Evolutionary conservation across 2,329 filamentous ascomycete genomes (phyloP).

Genomic region (Clonostachys byssicola): DNA sequence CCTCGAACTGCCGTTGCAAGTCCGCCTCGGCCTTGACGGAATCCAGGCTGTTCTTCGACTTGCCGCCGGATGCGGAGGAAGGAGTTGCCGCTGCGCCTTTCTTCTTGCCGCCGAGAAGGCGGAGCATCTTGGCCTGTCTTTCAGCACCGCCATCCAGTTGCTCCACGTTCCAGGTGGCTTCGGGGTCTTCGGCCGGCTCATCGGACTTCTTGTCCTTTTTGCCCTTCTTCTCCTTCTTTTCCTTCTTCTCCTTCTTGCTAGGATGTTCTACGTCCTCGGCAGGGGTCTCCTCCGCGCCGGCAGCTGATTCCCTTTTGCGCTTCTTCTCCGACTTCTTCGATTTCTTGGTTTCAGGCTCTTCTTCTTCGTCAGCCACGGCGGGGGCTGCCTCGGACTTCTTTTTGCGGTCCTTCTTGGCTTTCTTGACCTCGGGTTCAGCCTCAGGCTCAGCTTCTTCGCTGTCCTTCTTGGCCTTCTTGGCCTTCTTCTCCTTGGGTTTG

Average conservation of each 20-base stretch:
- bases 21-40: constrained; percentile 41
- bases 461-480: constrained; percentile 9
- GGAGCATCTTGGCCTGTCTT: constrained; percentile 52
- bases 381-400: background rate
- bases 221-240: constrained; percentile 10
- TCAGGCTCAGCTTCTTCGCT: constrained; percentile 2
- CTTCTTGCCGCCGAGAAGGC: constrained; percentile 50
- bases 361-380: constrained; percentile 6
- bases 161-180: constrained; percentile 48
- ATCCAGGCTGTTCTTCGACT: constrained; percentile 13
- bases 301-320: constrained; percentile 20
- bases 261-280: constrained; percentile 6
- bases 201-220: constrained; percentile 16
- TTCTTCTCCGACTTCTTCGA: constrained; percentile 24
- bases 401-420: constrained; percentile 6
- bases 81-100: constrained; percentile 16
- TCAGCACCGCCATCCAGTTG: constrained; percentile 44
- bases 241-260: constrained; percentile 13
- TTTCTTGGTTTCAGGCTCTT: constrained; percentile 14
- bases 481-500: constrained; percentile 6
- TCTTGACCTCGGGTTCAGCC: constrained; percentile 1
- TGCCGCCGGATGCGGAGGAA: constrained; percentile 6
- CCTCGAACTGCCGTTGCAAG: constrained; percentile 52
- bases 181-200: constrained; percentile 10
- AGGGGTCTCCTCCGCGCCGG: constrained; percentile 8